A percentile compares a stretch with the other conserved stretches of the same genome.
Evolutionary conservation across 495 filamentous ascomycete species (phyloP).

Genomic region (Friedmanniomyces endolithicus): DNA sequence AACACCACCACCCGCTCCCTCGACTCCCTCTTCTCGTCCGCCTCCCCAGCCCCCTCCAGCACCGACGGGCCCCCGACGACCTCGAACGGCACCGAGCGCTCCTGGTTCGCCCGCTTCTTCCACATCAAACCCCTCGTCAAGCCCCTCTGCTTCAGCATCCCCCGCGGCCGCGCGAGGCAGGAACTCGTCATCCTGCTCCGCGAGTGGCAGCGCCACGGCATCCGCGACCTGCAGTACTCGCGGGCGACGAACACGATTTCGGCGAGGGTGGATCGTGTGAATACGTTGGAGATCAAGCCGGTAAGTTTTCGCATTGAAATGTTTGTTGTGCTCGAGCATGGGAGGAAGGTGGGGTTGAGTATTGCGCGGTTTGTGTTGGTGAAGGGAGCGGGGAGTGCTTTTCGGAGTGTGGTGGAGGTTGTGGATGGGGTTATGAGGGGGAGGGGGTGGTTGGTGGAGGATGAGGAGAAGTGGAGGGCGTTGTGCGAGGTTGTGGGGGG

Average conservation of each 20-base stretch:
- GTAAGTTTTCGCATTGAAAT: constrained; percentile 73
- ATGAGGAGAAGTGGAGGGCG: constrained; percentile 51
- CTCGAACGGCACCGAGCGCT: constrained; percentile 50
- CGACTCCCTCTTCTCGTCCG: constrained; percentile 20
- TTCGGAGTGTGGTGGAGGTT: constrained; percentile 68
- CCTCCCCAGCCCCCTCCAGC: constrained; percentile 16
- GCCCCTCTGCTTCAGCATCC: constrained; percentile 59
- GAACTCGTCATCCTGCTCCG: constrained; percentile 60
- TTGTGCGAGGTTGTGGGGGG: constrained; percentile 38
- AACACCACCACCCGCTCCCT: constrained; percentile 3
- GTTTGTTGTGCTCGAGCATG: constrained; percentile 72
- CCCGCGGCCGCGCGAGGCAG: constrained; percentile 55
- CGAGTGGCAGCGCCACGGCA: constrained; percentile 69
- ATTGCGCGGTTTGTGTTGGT: constrained; percentile 79
- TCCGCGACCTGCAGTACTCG: constrained; percentile 62
- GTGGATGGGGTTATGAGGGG: constrained; percentile 48
- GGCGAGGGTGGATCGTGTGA: constrained; percentile 50
- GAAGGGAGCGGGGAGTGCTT: constrained; percentile 71
- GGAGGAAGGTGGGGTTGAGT: constrained; percentile 43
- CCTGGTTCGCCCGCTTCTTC: constrained; percentile 79
- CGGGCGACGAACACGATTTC: constrained; percentile 60
- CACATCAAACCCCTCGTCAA: constrained; percentile 71
- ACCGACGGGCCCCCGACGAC: constrained; percentile 21
- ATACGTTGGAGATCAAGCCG: constrained; percentile 52
- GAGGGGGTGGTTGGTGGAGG: constrained; percentile 53